Conservation (phyloP, 257 asterid species). For the Solanum dulcamara region DNA sequence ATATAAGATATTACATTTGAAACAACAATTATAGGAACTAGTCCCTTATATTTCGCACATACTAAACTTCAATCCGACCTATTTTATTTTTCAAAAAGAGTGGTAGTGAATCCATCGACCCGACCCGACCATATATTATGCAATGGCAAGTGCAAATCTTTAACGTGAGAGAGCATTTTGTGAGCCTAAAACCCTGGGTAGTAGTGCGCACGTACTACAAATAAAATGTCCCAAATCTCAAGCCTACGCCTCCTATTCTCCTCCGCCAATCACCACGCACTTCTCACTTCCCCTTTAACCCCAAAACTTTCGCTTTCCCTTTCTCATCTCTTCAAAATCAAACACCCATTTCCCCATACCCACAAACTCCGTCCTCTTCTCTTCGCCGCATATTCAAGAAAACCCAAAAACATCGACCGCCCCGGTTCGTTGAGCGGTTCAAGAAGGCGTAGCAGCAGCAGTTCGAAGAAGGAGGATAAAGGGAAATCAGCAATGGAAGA, state of each 20-base stretch:
- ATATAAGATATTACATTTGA: no score
- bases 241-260: constrained; percentile 64
- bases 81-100: background rate
- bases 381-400: constrained; percentile 30
- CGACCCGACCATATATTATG: background rate
- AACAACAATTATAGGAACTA: no score
- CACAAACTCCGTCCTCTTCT: constrained; percentile 15
- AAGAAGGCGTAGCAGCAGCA: constrained; percentile 17
- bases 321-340: constrained; percentile 7
- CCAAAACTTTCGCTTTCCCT: constrained; percentile 20
- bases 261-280: constrained; percentile 38
- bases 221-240: constrained; percentile 43
- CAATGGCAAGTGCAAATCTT: background rate
- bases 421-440: constrained; percentile 16
- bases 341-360: constrained; percentile 3
- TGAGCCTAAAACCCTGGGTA: constrained; percentile 22
- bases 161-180: background rate
- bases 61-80: background rate
- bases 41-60: no score
- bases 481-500: constrained; percentile 41
- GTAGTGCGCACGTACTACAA: background rate
- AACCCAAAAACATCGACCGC: constrained; percentile 13
- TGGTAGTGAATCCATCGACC: background rate
- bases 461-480: constrained; percentile 7
- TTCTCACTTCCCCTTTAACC: constrained; percentile 19